Percentiles rank a stretch among this genome's conserved stretches.
phyloP scores from a whole-genome alignment of 192 early-diverging fungal species.

The Gorgonomyces haynaldii region DNA sequence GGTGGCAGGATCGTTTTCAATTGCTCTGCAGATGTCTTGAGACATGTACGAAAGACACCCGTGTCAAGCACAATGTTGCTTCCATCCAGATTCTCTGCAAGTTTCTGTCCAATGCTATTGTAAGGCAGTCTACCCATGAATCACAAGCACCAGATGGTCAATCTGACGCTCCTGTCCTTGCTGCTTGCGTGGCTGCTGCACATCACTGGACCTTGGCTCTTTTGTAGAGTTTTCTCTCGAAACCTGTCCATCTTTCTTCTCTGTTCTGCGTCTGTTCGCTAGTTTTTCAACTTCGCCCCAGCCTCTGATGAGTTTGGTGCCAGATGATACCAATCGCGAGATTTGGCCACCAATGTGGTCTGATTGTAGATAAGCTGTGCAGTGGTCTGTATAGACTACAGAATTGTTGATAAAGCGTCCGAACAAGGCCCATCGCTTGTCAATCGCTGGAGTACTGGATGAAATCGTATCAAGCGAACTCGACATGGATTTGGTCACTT shows the following conservation, averaged over 20 bases:
- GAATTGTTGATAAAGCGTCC: constrained; percentile 70
- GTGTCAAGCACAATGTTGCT: constrained; percentile 17
- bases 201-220: no score
- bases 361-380: constrained; percentile 50
- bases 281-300: constrained; percentile 60
- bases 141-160: constrained; percentile 68
- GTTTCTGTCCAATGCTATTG: constrained; percentile 64
- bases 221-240: constrained; percentile 10
- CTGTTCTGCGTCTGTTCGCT: constrained; percentile 20
- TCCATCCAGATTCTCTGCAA: constrained; percentile 55
- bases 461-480: not conserved
- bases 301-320: constrained; percentile 57
- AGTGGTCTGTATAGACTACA: constrained; percentile 53
- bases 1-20: constrained; percentile 1
- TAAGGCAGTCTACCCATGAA: constrained; percentile 49
- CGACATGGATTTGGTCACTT: not conserved
- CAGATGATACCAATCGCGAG: constrained; percentile 54
- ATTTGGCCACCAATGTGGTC: constrained; percentile 52
- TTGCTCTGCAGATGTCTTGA: not conserved
- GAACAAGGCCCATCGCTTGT: constrained; percentile 58
- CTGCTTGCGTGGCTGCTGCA: no score
- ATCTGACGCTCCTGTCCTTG: no score
- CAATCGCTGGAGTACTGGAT: not conserved
- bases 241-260: constrained; percentile 30
- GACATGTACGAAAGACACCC: constrained; percentile 10